phyloP scores from a whole-genome alignment of 192 early-diverging fungal species.

The Coemansia sp. region DNA sequence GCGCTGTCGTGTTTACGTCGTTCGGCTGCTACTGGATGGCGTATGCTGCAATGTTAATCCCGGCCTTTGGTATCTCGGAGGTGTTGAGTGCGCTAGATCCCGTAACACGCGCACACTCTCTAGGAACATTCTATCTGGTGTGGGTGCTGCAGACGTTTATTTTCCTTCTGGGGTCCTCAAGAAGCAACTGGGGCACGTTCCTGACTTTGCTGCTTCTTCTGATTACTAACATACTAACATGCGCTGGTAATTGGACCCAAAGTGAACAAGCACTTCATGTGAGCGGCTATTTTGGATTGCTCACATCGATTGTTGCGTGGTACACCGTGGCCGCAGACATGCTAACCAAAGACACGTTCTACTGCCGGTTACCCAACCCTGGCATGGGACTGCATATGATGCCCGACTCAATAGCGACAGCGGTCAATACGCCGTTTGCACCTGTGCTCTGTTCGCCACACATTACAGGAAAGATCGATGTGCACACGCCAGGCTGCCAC shows the following conservation, averaged over 20 bases:
- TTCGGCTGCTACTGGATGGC: conserved; percentile 60
- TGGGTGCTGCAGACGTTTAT: conserved; percentile 59
- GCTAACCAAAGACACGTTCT: conserved; percentile 57
- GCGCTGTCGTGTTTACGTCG: conserved; percentile 40
- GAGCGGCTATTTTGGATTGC: conserved; percentile 50
- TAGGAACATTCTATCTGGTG: conserved; percentile 53
- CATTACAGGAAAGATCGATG: conserved; percentile 9
- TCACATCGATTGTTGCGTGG: conserved; percentile 56
- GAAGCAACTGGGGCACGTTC: conserved; percentile 53
- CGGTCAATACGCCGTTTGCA: conserved; percentile 21
- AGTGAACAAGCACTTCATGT: conserved; percentile 38
- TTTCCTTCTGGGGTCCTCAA: conserved; percentile 52
- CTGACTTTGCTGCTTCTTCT: conserved; percentile 49
- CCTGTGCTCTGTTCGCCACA: conserved; percentile 8
- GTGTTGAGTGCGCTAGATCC: conserved; percentile 32
- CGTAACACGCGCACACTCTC: conserved; percentile 46
- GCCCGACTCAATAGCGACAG: conserved; percentile 8
- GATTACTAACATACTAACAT: conserved; percentile 48
- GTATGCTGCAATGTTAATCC: conserved; percentile 55
- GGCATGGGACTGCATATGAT: conserved; percentile 19
- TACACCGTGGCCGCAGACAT: conserved; percentile 58
- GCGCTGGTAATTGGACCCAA: conserved; percentile 48
- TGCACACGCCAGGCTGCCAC: conserved; percentile 30
- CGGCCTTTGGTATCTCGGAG: conserved; percentile 53
- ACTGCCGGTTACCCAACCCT: conserved; percentile 55